A percentile compares a stretch with the other conserved stretches of the same genome.
phyloP scores from a whole-genome alignment of 1,284 basidiomycete genomes.

The Rhodotorula sp. region DNA sequence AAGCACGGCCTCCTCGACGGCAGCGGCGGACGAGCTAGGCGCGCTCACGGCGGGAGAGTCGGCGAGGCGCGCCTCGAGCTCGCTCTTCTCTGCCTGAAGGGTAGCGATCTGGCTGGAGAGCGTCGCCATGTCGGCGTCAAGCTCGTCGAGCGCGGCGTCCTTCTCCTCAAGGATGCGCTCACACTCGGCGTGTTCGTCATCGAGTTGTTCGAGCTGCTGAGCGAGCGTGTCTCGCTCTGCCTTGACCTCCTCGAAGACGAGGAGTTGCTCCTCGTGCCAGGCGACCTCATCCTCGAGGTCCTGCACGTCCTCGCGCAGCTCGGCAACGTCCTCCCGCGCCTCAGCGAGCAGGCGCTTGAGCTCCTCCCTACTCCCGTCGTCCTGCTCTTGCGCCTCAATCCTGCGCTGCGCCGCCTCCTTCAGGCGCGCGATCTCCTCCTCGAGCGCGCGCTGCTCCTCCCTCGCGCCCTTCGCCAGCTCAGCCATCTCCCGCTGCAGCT shows the following conservation, averaged over 20 bases:
- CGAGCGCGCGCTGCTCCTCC: constrained; percentile 5
- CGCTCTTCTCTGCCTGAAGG: neutral
- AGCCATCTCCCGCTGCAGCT: constrained; percentile 7
- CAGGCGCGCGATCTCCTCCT: constrained; percentile 8
- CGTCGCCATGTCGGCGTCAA: neutral
- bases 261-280: constrained; percentile 16
- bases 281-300: constrained; percentile 30
- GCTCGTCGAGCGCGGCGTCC: neutral
- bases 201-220: neutral
- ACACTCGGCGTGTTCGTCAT: neutral
- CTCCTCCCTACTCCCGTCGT: constrained; percentile 6
- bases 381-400: constrained; percentile 16
- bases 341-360: constrained; percentile 9
- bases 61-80: neutral
- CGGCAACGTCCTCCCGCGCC: neutral
- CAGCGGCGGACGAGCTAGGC: neutral
- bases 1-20: neutral
- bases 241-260: constrained; percentile 3
- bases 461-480: neutral
- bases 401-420: constrained; percentile 10
- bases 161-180: neutral
- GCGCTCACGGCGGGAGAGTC: neutral
- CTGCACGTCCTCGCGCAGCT: constrained; percentile 2
- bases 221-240: neutral
- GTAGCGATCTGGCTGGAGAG: neutral